phyloP scores from a whole-genome alignment of 129 eudicot genomes.

The Chrysanthemum lavandulifolium region DNA sequence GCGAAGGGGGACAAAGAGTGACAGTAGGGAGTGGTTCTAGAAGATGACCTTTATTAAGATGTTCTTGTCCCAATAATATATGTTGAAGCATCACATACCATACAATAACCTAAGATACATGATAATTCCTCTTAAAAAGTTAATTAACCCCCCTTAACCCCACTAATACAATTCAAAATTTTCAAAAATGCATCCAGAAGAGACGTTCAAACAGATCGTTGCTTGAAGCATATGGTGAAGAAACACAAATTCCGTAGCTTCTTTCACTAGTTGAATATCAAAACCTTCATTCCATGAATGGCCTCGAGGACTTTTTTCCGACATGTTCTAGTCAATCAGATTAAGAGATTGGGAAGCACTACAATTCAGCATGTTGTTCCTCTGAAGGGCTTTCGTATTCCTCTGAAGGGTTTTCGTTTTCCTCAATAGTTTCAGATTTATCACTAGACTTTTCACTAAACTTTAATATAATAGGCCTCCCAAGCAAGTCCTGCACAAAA shows the following conservation, averaged over 20 bases:
- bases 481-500: slow-evolving; percentile 66
- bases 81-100: not conserved
- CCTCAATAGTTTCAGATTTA: slow-evolving; percentile 37
- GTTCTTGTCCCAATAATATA: not conserved
- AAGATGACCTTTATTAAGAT: too few species aligned
- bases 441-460: slow-evolving; percentile 48
- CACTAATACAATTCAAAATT: not conserved
- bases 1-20: too few species aligned
- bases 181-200: not conserved
- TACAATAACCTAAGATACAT: not conserved
- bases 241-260: slow-evolving; percentile 2
- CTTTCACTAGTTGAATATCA: slow-evolving; percentile 1
- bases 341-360: slow-evolving; percentile 6
- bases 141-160: not conserved
- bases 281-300: not conserved
- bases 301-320: not conserved
- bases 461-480: slow-evolving; percentile 60
- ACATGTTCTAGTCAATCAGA: slow-evolving; percentile 13
- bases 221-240: slow-evolving; percentile 11
- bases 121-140: not conserved
- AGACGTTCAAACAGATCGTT: not conserved
- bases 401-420: slow-evolving; percentile 29
- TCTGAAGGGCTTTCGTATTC: slow-evolving; percentile 32
- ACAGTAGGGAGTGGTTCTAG: too few species aligned
- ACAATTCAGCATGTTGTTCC: slow-evolving; percentile 38